Conservation (phyloP, 257 asterid genomes). For the Echium plantagineum region DNA sequence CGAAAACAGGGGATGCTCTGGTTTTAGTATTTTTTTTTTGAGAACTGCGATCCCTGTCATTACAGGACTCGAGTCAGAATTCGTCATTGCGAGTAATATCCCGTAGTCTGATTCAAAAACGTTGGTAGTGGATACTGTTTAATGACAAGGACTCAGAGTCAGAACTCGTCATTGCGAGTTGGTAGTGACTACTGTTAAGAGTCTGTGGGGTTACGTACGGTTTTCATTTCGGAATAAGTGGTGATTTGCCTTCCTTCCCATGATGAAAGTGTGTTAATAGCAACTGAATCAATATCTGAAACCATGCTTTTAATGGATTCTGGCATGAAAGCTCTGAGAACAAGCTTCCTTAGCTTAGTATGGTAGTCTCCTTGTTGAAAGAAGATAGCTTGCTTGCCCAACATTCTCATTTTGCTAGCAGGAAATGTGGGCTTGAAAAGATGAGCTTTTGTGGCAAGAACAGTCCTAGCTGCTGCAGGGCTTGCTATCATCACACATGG, state of each 20-base stretch:
- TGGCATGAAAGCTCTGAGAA: constrained; percentile 27
- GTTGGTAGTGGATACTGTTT: no score
- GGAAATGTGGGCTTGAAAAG: constrained; percentile 39
- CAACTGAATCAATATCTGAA: constrained; percentile 15
- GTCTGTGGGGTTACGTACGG: no score
- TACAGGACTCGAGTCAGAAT: no score
- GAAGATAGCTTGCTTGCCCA: constrained; percentile 37
- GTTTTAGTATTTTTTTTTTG: constrained; percentile 5
- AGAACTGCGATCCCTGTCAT: no score
- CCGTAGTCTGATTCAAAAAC: neutral
- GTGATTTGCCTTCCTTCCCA: constrained; percentile 25
- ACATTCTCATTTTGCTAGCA: constrained; percentile 33
- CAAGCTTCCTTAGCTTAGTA: constrained; percentile 24
- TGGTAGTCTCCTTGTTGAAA: constrained; percentile 36
- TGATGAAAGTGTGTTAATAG: constrained; percentile 10
- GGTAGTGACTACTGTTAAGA: no score
- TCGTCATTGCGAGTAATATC: no score
- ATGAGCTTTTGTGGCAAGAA: constrained; percentile 27
- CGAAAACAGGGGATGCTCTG: constrained; percentile 13
- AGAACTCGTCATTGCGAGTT: no score
- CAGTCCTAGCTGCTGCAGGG: constrained; percentile 29
- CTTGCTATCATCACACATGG: constrained; percentile 36
- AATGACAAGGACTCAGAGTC: no score
- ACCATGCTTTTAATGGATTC: constrained; percentile 23
- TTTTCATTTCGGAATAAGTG: constrained; percentile 34